Conservation (phyloP, 345 rosid species). For the Eucalyptus virginea region DNA sequence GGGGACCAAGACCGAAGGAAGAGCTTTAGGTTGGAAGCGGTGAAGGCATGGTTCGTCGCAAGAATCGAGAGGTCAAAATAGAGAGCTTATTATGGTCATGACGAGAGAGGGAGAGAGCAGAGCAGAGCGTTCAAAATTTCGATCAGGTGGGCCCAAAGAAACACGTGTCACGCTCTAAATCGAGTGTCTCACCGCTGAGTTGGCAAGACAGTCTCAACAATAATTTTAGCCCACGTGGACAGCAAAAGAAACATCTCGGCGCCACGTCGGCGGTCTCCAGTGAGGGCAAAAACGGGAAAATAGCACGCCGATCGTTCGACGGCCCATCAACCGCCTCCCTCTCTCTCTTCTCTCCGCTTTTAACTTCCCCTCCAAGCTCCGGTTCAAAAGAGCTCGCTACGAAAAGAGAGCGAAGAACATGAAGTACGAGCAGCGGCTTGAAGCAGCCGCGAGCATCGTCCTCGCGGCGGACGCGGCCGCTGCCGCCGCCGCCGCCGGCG, state of each 20-base stretch:
- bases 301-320: neutral
- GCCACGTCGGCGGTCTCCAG: neutral
- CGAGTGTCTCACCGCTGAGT: neutral
- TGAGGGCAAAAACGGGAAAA: neutral
- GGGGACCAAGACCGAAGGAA: too few species aligned
- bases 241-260: neutral
- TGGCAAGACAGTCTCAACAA: neutral
- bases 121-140: too few species aligned
- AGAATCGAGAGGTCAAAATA: too few species aligned
- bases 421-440: conserved; percentile 57
- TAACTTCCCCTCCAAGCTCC: neutral
- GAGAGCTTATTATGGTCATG: too few species aligned
- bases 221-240: neutral
- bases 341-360: neutral
- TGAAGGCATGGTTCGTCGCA: too few species aligned
- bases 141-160: too few species aligned
- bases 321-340: neutral
- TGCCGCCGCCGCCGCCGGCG: neutral
- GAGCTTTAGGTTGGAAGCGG: too few species aligned
- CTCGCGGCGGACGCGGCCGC: conserved; percentile 16
- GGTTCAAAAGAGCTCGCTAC: neutral
- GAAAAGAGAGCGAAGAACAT: neutral
- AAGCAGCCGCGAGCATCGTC: conserved; percentile 39
- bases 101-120: too few species aligned
- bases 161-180: too few species aligned